Evolutionary conservation across 2,329 filamentous ascomycete genomes (phyloP).

Genomic region (Penicillium crustosum): DNA sequence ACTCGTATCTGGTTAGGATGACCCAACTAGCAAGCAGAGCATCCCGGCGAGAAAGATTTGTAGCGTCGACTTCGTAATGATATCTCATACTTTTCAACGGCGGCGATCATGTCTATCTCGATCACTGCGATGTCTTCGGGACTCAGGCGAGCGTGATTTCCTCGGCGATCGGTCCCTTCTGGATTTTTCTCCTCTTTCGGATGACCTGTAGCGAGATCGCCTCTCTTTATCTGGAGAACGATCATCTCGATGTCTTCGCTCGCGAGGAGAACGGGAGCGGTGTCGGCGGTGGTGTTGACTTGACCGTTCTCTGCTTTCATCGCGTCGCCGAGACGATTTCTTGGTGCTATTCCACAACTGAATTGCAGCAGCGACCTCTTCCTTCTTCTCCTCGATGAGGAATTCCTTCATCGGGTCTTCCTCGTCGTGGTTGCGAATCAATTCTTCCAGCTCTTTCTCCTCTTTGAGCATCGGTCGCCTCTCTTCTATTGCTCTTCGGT

Average conservation of each 20-base stretch:
- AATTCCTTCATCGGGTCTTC: slow-evolving; percentile 98
- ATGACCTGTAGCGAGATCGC: slow-evolving; percentile 26
- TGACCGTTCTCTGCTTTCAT: slow-evolving; percentile 40
- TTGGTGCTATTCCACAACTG: slow-evolving; percentile 54
- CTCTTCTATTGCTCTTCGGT: slow-evolving; percentile 47
- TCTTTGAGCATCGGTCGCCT: slow-evolving; percentile 70
- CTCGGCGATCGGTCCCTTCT: slow-evolving; percentile 29
- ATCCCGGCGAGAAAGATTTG: neutral
- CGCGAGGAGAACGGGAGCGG: slow-evolving; percentile 38
- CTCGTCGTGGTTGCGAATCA: slow-evolving; percentile 81
- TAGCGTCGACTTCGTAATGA: neutral
- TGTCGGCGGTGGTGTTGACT: slow-evolving; percentile 48
- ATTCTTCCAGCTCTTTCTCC: slow-evolving; percentile 72
- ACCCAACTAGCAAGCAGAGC: neutral
- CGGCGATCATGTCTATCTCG: slow-evolving; percentile 35
- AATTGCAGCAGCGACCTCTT: slow-evolving; percentile 74
- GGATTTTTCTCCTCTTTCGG: slow-evolving; percentile 30
- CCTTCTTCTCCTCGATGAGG: slow-evolving; percentile 85
- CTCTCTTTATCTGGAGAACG: slow-evolving; percentile 29
- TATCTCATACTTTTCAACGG: slow-evolving; percentile 21
- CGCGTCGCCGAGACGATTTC: slow-evolving; percentile 38
- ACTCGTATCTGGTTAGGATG: neutral
- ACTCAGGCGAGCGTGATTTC: slow-evolving; percentile 32
- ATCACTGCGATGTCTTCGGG: slow-evolving; percentile 26
- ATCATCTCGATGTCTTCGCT: slow-evolving; percentile 32